Base-by-base conservation (phyloP, 2,329 filamentous ascomycete genomes). In the Xylariales sp. region DNA sequence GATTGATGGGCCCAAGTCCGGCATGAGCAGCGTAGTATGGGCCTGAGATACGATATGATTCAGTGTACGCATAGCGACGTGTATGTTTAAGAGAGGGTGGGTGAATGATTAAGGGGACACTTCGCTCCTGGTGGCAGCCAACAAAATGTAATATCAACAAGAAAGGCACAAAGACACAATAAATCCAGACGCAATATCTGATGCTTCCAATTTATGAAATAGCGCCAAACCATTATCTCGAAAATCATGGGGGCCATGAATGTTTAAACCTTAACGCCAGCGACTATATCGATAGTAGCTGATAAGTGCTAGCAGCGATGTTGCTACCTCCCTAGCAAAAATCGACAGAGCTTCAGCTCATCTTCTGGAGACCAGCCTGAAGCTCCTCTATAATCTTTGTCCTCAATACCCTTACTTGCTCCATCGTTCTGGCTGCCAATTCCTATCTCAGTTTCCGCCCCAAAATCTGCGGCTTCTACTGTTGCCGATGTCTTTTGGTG, bases 21-120 rank as follows among this genome's bases (percentile, higher is more conserved):
- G 59, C 3, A 35, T 70, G 19, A 40, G 49, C 29, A 57, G 61
- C 2, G 45, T 66, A 18, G 68, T 74, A 49, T 59, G 57, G 50
- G 67, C 61, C 6, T 72, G 54, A 59, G 40, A 27, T 11, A 33
- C 16, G 16, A 13, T 15, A 12, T n/a, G n/a, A 18, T 15, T 33
- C 8, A 14, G 12, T 33, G 13, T 20, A 4, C 10, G 12, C 15
- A 4, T 14, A 6, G 10, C 14, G 20, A 3, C 11, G 18, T 21
- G 10, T 17, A 33, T 14, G 18, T 33, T 17, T n/a, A 16, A 14
- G 12, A 11, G 12, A 6, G n/a, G 16, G 11, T 8, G 12, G 23
- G 23, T 8, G 23, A 30, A 10, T 11, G 7, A 30, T n/a, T n/a
- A n/a, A n/a, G n/a, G n/a, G n/a, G n/a, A n/a, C n/a, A n/a, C n/a